Conservation (phyloP, 2,329 filamentous ascomycete species). For the Teratosphaeria nubilosa region DNA sequence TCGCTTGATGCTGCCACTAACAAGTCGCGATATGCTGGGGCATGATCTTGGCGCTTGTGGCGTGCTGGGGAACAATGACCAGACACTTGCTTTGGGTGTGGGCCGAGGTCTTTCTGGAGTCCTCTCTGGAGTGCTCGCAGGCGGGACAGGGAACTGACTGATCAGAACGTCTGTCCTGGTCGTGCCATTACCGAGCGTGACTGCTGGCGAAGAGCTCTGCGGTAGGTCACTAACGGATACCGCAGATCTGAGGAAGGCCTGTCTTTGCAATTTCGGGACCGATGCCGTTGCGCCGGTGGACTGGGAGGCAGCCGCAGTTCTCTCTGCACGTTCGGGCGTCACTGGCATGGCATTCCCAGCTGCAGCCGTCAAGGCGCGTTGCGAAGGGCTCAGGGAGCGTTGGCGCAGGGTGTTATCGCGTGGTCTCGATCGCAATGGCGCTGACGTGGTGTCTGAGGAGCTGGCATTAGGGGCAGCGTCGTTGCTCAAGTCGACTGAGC, state of each 20-base stretch:
- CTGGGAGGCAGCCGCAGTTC: not conserved
- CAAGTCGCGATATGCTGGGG: not conserved
- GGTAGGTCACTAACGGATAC: not conserved
- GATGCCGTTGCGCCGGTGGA: not conserved
- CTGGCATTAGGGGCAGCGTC: not conserved
- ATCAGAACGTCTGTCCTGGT: conserved; percentile 15
- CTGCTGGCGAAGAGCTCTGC: not conserved
- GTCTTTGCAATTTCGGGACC: not conserved
- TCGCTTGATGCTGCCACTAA: not conserved
- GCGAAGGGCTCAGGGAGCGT: conserved; percentile 7
- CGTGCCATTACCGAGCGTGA: conserved; percentile 4
- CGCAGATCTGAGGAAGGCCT: not conserved
- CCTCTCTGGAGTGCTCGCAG: not conserved
- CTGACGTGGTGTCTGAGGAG: not conserved
- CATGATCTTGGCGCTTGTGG: conserved; percentile 5
- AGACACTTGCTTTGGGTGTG: not conserved
- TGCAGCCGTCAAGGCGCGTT: conserved; percentile 13
- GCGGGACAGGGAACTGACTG: conserved; percentile 15
- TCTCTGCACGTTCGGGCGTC: conserved; percentile 10
- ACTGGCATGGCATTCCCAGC: conserved; percentile 14
- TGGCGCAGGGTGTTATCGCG: not conserved
- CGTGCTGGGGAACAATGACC: conserved; percentile 5
- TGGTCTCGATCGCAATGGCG: not conserved
- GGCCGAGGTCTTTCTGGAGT: not conserved
- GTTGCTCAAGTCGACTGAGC: not conserved